Percentiles rank a stretch among this genome's conserved stretches.
These are phyloP conservation scores for Debaryomyces tyrocola DNA, from an alignment of 805 yeast species.

Conservation along the genomic window DNA sequence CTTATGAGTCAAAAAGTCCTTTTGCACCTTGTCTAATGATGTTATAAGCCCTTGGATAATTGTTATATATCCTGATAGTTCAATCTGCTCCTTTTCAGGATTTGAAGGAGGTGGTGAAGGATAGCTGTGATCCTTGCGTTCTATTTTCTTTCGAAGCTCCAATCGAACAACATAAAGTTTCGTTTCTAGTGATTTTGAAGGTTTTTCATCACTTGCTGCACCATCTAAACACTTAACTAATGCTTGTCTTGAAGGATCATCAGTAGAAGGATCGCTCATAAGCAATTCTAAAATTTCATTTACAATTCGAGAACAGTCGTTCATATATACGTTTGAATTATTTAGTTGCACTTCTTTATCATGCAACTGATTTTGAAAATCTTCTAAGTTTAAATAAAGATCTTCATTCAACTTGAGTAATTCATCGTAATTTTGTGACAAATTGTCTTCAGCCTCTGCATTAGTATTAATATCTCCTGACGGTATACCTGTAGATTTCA, in stretches of 20 bases:
- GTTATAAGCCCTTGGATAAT: conserved; percentile 19
- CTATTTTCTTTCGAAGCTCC: conserved; percentile 17
- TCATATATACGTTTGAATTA: conserved; percentile 10
- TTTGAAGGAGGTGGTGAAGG: conserved; percentile 15
- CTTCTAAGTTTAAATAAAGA: conserved; percentile 34
- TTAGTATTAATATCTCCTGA: conserved; percentile 13
- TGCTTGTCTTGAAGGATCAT: conserved; percentile 14
- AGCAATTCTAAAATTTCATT: conserved; percentile 20
- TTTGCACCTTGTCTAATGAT: conserved; percentile 22
- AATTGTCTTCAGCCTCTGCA: conserved; percentile 16
- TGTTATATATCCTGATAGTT: conserved; percentile 10
- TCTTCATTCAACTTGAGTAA: conserved; percentile 37
- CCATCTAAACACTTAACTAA: conserved; percentile 15
- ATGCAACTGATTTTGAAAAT: conserved; percentile 30
- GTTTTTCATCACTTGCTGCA: conserved; percentile 8
- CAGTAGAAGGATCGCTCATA: conserved; percentile 17
- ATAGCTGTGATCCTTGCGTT: conserved; percentile 1
- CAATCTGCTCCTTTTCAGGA: conserved; percentile 2
- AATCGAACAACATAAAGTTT: conserved; percentile 22
- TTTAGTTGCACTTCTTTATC: conserved; percentile 24
- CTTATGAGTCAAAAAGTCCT: conserved; percentile 20
- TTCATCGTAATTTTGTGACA: conserved; percentile 32
- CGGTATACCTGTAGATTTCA: conserved; percentile 2
- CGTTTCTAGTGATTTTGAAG: conserved; percentile 17
- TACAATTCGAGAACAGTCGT: conserved; percentile 13